Evolutionary conservation across 768 basidiomycete species (phyloP).

Genomic region (Russula foetens): DNA sequence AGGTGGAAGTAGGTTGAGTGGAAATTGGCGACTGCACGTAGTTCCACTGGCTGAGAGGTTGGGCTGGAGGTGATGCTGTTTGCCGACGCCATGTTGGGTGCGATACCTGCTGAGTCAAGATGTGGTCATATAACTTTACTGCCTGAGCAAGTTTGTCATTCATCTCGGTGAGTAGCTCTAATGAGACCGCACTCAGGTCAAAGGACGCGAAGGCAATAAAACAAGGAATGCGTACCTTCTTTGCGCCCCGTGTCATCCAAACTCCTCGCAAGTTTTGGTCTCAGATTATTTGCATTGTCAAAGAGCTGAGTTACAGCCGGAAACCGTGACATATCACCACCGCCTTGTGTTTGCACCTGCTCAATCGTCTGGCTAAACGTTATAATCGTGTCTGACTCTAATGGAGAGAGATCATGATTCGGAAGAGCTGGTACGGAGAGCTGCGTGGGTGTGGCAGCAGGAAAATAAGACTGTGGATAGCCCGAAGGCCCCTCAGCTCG

Average conservation of each 20-base stretch:
- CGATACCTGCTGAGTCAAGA: conserved; percentile 76
- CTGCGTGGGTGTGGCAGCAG: conserved; percentile 32
- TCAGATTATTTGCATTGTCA: conserved; percentile 67
- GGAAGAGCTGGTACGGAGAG: conserved; percentile 49
- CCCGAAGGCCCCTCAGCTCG: conserved; percentile 38
- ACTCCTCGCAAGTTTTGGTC: conserved; percentile 78
- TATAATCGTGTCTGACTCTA: conserved; percentile 80
- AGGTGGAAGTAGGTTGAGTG: not conserved
- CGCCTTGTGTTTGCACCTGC: conserved; percentile 70
- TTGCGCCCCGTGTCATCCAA: conserved; percentile 80
- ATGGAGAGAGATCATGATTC: conserved; percentile 69
- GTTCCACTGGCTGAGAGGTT: conserved; percentile 12
- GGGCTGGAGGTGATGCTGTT: not conserved
- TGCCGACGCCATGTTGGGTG: conserved; percentile 42
- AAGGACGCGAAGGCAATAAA: not conserved
- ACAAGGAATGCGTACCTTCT: conserved; percentile 50
- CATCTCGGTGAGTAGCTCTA: conserved; percentile 89
- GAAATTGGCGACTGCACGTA: not conserved
- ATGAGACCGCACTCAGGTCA: not conserved
- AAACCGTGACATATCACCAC: conserved; percentile 68
- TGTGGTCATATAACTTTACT: conserved; percentile 83
- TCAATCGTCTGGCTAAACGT: conserved; percentile 90
- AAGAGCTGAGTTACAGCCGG: conserved; percentile 81
- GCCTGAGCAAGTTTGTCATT: conserved; percentile 89
- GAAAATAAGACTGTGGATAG: conserved; percentile 41